Evolutionary conservation across 202 grass and related monocot species (phyloP), one percentile per base, ranked within the genome.

Genomic region (Schoenoplectus tabernaemontani): DNA sequence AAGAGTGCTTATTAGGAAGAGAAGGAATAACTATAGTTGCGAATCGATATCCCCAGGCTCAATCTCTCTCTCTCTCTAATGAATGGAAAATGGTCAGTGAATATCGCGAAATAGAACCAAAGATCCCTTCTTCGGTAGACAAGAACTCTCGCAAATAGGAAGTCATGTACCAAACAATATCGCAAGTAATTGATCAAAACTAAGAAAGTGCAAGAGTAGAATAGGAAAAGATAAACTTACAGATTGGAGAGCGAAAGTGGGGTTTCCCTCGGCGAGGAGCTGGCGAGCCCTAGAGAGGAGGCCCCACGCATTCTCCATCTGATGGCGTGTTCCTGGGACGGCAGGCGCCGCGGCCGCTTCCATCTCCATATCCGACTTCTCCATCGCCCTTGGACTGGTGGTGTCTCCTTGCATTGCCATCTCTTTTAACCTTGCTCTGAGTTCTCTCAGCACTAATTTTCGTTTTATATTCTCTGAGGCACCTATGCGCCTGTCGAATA

Each of bases 211-310:
- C 12, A 51, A 0, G 5, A 0, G 19, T 7, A 64, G 8, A 32
- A 64, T 16, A 26, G 34, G 4, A 82, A 16, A 4, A 30, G 17
- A 48, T 7, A 78, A 53, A 59, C 87, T 88, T 82, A 96, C 93
- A 86, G 82, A 64, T 79, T 96, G 93, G 59, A 96, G 93, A 64
- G 93, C 93, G 19, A 82, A 86, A 36, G 93, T 90, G 64, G 93
- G 93, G 61, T 87, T 90, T 78, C 93, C 93, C 82, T 92, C 87
- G 62, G 83, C 38, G 65, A 92, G 84, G 34, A 96, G 88, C 46
- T 44, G 79, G 9, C 93, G 90, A 74, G 90, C 93, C 82, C 82
- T 85, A 58, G 84, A 62, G 82, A 96, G 86, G 59, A 96, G 84
- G 82, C 69, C 70, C 93, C 93, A 92, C 7, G 83, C 64, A 63